phyloP scores from a whole-genome alignment of 495 filamentous ascomycete species.

The Podospora pseudoanserina region DNA sequence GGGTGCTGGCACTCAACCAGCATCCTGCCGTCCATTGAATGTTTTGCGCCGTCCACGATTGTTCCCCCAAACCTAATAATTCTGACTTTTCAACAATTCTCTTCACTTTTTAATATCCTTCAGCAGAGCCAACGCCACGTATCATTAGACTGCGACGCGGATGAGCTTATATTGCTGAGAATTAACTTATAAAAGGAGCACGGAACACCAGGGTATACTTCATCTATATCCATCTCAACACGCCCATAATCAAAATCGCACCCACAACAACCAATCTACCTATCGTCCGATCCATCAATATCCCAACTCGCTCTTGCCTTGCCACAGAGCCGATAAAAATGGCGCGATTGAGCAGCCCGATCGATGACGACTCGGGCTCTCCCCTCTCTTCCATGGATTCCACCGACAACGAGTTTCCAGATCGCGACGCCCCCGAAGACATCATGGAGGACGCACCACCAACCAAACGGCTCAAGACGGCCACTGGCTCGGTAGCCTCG shows the following conservation, averaged over 20 bases:
- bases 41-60: neutral
- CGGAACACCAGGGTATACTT: neutral
- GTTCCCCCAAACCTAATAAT: neutral
- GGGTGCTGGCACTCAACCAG: neutral
- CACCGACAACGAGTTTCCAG: constrained; percentile 47
- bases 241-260: neutral
- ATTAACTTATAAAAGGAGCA: neutral
- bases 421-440: constrained; percentile 42
- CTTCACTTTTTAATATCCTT: neutral
- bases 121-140: neutral
- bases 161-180: neutral
- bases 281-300: neutral
- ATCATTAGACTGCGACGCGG: neutral
- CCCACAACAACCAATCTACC: neutral
- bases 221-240: neutral
- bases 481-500: constrained; percentile 43
- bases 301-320: neutral
- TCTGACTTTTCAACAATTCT: neutral
- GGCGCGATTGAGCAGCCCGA: constrained; percentile 30
- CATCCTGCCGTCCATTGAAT: neutral
- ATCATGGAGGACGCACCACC: constrained; percentile 43
- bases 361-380: constrained; percentile 37
- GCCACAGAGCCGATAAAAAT: constrained; percentile 18
- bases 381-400: constrained; percentile 43
- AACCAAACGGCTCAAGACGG: constrained; percentile 49